Conservation (phyloP, 2,329 filamentous ascomycete genomes). For the Alternaria conjuncta region DNA sequence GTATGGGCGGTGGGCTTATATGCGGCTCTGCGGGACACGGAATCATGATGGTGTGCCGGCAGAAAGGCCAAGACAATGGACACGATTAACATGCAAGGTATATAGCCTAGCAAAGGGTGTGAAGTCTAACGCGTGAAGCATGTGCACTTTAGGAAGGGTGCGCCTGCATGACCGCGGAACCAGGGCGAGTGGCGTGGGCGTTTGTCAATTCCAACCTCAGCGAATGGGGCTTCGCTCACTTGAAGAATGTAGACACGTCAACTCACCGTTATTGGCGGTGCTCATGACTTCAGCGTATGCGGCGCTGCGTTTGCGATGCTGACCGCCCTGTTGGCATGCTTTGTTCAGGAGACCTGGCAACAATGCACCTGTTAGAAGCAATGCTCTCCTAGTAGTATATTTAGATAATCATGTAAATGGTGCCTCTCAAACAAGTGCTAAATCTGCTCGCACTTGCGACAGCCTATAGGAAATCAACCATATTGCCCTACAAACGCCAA, state of each 20-base stretch:
- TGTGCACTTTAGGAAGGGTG: background rate
- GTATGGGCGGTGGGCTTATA: conserved; percentile 7
- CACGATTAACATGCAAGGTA: background rate
- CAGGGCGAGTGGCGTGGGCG: background rate
- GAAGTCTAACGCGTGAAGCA: background rate
- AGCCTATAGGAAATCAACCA: background rate
- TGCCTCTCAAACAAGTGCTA: background rate
- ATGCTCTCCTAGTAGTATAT: conserved; percentile 1
- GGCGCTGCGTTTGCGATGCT: conserved; percentile 1
- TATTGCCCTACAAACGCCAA: conserved; percentile 24
- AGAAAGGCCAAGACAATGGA: background rate
- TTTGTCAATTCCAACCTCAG: conserved; percentile 6
- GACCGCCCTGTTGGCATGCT: conserved; percentile 4
- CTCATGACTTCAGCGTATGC: background rate
- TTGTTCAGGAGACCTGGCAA: background rate
- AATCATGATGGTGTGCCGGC: conserved; percentile 2
- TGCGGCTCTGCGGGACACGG: background rate
- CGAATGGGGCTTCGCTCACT: background rate
- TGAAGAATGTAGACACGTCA: background rate
- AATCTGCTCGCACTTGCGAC: conserved; percentile 3
- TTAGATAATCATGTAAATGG: background rate
- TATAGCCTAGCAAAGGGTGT: background rate
- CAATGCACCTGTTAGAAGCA: background rate
- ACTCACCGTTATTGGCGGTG: background rate
- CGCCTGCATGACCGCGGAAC: background rate